Evolutionary conservation across 2,329 filamentous ascomycete species (phyloP), one percentile per base, ranked within the genome.

Genomic region (Verticillium albo-atrum): DNA sequence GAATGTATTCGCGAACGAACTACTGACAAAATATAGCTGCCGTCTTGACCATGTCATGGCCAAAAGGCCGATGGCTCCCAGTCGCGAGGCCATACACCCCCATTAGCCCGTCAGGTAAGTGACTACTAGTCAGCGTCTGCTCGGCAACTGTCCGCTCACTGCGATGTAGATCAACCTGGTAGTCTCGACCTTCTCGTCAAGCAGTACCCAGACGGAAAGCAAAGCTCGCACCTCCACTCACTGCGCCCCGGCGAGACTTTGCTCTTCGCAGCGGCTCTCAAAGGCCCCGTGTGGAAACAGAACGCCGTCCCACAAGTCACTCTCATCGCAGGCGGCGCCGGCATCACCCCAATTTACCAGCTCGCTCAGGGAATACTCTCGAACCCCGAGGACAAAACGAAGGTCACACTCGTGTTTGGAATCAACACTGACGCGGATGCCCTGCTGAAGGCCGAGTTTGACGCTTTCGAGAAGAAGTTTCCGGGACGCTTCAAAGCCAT

Each of bases 331-430:
- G 89, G 89, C 52, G 89, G 89, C 14, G 87, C 87, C 0, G 89
- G 89, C 20, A 89, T 92, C 63, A 91, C 88, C 0, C 89, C 89
- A 0, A 81, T 88, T 64, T 90, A 84, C 68, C 86, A 89, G 68
- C 79, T 90, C 2, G 77, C 82, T 2, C 82, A 79, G 55, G 84
- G 84, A 2, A 87, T 89, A 59, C 74, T 89, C n/a, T 71, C 75
- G 52, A 83, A 90, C 66, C 80, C 85, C 0, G 71, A 78, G 1
- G 88, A 91, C 65, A 76, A 75, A 60, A 91, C 89, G 1, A 79
- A 78, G 57, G 77, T 91, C 51, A 85, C 83, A 0, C 78, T 91
- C 1, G 75, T 91, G 0, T 89, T 86, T 66, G 88, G 87, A 34
- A 86, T 85, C 60, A 89, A 90, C 63, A 81, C 79, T 0, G 85